These are phyloP conservation scores for Trichoderma aggressivum DNA, from an alignment of 2,329 filamentous ascomycete genomes.

Conservation along the genomic window DNA sequence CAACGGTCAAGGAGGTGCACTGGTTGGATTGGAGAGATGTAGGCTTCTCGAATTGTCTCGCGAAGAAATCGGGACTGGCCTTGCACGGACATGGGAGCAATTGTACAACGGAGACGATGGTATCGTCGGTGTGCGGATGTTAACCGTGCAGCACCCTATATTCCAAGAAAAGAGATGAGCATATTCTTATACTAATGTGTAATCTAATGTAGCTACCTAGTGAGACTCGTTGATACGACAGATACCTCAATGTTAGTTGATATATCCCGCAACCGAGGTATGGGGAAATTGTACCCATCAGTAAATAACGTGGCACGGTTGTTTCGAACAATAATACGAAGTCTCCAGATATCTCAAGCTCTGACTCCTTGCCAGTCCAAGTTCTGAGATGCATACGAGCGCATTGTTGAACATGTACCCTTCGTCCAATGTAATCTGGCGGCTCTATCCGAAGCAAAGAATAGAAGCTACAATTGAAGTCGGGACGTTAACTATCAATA, in stretches of 20 bases:
- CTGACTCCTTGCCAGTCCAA: background rate
- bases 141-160: background rate
- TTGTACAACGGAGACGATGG: background rate
- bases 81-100: background rate
- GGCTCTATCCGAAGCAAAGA: background rate
- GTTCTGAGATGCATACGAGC: background rate
- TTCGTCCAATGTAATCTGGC: background rate
- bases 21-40: background rate
- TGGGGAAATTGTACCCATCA: background rate
- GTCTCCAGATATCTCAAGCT: background rate
- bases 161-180: background rate
- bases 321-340: background rate
- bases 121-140: background rate
- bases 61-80: background rate
- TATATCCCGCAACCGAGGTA: background rate
- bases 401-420: background rate
- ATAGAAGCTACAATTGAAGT: background rate
- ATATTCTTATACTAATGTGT: too few relatives aligned
- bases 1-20: background rate
- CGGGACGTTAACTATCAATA: accelerated
- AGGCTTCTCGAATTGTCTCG: accelerated
- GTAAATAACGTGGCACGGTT: background rate
- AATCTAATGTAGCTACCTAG: too few relatives aligned
- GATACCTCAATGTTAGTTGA: background rate
- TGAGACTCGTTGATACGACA: too few relatives aligned